These are phyloP conservation scores for Ogataea methylovora DNA, from an alignment of 805 yeast genomes.

Conservation along the genomic window DNA sequence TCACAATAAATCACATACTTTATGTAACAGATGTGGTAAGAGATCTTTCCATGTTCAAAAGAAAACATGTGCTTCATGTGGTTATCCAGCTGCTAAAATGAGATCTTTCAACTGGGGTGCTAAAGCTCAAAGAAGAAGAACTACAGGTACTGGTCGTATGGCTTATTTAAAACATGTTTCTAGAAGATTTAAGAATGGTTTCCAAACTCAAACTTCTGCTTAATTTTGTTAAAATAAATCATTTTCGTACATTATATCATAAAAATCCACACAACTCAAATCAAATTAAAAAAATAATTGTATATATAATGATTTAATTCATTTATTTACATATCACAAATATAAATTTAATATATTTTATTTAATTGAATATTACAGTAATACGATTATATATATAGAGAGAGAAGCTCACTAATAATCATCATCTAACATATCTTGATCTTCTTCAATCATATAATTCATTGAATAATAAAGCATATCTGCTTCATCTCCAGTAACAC, in stretches of 20 bases:
- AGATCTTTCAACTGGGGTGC: slow-evolving; percentile 99
- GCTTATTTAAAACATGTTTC: slow-evolving; percentile 93
- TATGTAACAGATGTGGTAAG: slow-evolving; percentile 98
- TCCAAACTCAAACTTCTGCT: slow-evolving; percentile 60
- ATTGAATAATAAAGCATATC: slow-evolving; percentile 66
- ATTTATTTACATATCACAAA: no score
- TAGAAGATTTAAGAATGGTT: slow-evolving; percentile 98
- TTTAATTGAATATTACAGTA: not conserved
- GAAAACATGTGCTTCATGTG: slow-evolving; percentile 98
- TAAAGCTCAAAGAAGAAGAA: slow-evolving; percentile 99
- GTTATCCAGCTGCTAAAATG: slow-evolving; percentile 99
- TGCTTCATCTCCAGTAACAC: slow-evolving; percentile 70
- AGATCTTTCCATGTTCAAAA: slow-evolving; percentile 99
- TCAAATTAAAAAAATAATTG: not conserved
- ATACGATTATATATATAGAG: no score
- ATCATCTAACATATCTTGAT: not conserved
- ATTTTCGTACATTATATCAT: not conserved
- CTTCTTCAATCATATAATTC: slow-evolving; percentile 30
- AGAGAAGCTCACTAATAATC: no score
- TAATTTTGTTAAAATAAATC: slow-evolving; percentile 9
- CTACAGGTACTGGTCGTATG: slow-evolving; percentile 99
- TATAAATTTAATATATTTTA: not conserved
- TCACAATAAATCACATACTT: slow-evolving; percentile 99
- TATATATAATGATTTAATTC: not conserved
- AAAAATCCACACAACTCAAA: no score